Percentiles rank a stretch among this genome's conserved stretches.
phyloP scores from a whole-genome alignment of 257 asterid genomes.

The Capsicum chinense region DNA sequence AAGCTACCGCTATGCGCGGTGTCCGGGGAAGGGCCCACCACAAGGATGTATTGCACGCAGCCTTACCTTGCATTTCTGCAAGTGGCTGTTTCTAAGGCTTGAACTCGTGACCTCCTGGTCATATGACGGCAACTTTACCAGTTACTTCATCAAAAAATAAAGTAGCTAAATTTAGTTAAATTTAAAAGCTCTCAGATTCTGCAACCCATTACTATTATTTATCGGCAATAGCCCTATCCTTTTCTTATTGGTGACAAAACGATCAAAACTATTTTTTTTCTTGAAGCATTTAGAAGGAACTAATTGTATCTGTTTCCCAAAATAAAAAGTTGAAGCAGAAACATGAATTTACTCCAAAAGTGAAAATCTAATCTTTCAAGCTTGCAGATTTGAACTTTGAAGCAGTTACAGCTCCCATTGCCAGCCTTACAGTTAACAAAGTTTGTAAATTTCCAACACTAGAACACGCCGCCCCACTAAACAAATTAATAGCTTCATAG shows the following conservation, averaged over 20 bases:
- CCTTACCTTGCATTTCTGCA: too few relatives aligned
- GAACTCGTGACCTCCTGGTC: too few relatives aligned
- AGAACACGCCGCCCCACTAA: not conserved
- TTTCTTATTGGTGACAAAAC: not conserved
- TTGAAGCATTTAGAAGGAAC: not conserved
- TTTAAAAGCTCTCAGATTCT: not conserved
- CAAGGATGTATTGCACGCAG: too few relatives aligned
- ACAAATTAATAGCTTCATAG: not conserved
- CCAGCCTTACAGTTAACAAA: not conserved
- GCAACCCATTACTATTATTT: not conserved
- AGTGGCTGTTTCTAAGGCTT: too few relatives aligned
- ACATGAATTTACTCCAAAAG: not conserved
- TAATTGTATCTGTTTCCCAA: not conserved
- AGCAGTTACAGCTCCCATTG: not conserved
- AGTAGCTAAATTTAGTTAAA: not conserved
- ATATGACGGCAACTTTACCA: too few relatives aligned
- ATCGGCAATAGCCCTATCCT: not conserved
- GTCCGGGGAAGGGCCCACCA: too few relatives aligned
- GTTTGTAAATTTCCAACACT: not conserved
- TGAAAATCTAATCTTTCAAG: constrained; percentile 17
- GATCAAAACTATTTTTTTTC: not conserved
- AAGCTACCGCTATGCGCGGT: too few relatives aligned
- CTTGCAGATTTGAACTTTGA: not conserved
- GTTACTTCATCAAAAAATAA: not conserved
- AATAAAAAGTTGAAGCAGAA: constrained; percentile 14